phyloP scores from a whole-genome alignment of 2,329 filamentous ascomycete genomes.

The Aspergillus hiratsukae region DNA sequence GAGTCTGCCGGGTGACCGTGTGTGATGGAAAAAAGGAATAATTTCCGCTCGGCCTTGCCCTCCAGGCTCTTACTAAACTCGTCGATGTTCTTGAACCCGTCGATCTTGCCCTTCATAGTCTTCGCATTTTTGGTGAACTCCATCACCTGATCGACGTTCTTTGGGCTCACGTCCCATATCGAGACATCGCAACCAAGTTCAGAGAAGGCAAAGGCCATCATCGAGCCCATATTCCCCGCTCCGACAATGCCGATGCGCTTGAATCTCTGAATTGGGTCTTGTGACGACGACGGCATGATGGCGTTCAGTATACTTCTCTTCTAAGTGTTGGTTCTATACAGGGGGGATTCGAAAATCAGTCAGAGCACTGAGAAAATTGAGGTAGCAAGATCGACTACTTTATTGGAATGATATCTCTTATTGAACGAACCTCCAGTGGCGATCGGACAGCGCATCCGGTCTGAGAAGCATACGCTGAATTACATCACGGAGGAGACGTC shows the following conservation, averaged over 20 bases:
- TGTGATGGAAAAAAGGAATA: slow-evolving; percentile 40
- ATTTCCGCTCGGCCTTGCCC: slow-evolving; percentile 25
- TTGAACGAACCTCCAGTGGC: slow-evolving; percentile 16
- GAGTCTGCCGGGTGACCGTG: slow-evolving; percentile 37
- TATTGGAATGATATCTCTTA: slow-evolving; percentile 3
- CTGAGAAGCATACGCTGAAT: not conserved
- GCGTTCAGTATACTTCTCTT: not conserved
- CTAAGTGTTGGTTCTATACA: not conserved
- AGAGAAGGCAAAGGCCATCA: slow-evolving; percentile 40
- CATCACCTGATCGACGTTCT: slow-evolving; percentile 32
- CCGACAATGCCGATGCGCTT: slow-evolving; percentile 38
- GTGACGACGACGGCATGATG: slow-evolving; percentile 16
- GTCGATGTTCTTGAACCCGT: slow-evolving; percentile 32
- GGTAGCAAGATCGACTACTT: not conserved
- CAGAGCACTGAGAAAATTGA: not conserved
- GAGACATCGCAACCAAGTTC: slow-evolving; percentile 38
- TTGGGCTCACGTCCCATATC: slow-evolving; percentile 33
- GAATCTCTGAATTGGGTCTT: slow-evolving; percentile 23
- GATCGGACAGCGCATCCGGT: slow-evolving; percentile 10
- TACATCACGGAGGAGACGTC: slow-evolving; percentile 3
- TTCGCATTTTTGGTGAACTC: slow-evolving; percentile 19
- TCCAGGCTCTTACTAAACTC: slow-evolving; percentile 34
- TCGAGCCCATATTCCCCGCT: slow-evolving; percentile 40
- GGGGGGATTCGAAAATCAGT: not conserved
- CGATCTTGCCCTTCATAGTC: slow-evolving; percentile 27